A percentile compares a stretch with the other conserved stretches of the same genome.
Conservation (phyloP, 805 yeast species). For the Candida nonsorbophila region DNA sequence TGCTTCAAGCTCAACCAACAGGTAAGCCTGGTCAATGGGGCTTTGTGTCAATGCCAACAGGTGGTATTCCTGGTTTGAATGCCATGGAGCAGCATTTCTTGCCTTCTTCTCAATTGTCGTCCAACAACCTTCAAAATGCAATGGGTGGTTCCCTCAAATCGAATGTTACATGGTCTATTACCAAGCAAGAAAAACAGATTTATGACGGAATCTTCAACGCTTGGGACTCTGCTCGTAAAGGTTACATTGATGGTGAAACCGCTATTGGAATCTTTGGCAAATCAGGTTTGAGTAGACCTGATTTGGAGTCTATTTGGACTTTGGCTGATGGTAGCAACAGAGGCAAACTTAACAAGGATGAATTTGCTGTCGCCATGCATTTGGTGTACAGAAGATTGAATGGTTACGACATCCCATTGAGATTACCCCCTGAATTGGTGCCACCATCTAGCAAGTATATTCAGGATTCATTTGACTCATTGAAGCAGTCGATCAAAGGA, state of each 20-base stretch:
- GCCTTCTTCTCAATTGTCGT: slow-evolving; percentile 42
- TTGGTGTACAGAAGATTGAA: slow-evolving; percentile 84
- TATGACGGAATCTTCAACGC: slow-evolving; percentile 85
- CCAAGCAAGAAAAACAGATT: slow-evolving; percentile 79
- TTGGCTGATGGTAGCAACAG: slow-evolving; percentile 77
- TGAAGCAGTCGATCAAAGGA: slow-evolving; percentile 59
- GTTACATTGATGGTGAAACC: slow-evolving; percentile 70
- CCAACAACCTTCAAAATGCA: slow-evolving; percentile 33
- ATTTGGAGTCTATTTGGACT: slow-evolving; percentile 88
- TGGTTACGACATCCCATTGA: slow-evolving; percentile 78
- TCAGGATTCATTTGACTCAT: slow-evolving; percentile 62
- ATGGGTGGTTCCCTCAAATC: slow-evolving; percentile 42
- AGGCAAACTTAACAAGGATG: slow-evolving; percentile 82
- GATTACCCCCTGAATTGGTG: slow-evolving; percentile 81
- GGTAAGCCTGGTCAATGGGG: slow-evolving; percentile 83
- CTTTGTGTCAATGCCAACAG: slow-evolving; percentile 61
- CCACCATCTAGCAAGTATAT: slow-evolving; percentile 81
- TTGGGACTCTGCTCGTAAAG: slow-evolving; percentile 69
- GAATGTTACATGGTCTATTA: slow-evolving; percentile 75
- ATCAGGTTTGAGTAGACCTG: slow-evolving; percentile 81
- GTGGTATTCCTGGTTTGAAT: slow-evolving; percentile 67
- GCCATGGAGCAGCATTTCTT: slow-evolving; percentile 63
- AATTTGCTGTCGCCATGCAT: slow-evolving; percentile 97
- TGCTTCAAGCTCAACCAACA: slow-evolving; percentile 48
- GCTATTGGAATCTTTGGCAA: slow-evolving; percentile 87